Conservation (phyloP, 1,139 yeast species). For the Hyphopichia burtonii region DNA sequence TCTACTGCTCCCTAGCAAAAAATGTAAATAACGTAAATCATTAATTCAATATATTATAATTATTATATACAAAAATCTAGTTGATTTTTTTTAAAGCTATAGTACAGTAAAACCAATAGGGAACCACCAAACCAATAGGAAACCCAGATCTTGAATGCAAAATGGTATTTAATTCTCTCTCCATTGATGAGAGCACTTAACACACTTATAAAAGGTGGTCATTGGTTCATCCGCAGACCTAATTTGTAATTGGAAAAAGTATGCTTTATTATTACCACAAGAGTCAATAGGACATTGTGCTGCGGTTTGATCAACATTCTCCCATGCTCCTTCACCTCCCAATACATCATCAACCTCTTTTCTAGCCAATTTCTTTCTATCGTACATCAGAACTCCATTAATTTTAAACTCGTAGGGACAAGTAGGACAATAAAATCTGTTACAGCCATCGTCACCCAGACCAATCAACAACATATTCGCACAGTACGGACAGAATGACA, state of each 20-base stretch:
- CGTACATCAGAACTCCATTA: slow-evolving; percentile 76
- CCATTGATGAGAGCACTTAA: slow-evolving; percentile 93
- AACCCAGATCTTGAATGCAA: too few relatives aligned
- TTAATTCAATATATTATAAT: neutral
- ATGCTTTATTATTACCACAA: slow-evolving; percentile 90
- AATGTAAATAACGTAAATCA: neutral
- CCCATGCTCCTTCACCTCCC: slow-evolving; percentile 99
- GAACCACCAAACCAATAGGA: neutral
- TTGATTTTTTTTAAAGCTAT: neutral
- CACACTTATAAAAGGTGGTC: slow-evolving; percentile 96
- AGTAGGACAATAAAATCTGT: slow-evolving; percentile 79
- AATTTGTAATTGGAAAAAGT: slow-evolving; percentile 94
- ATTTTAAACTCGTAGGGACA: slow-evolving; percentile 95
- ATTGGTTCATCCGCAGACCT: slow-evolving; percentile 91
- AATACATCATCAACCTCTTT: slow-evolving; percentile 94
- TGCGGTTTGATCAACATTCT: slow-evolving; percentile 87
- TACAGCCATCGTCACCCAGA: slow-evolving; percentile 42
- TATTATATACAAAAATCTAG: neutral
- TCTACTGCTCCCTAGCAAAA: slow-evolving; percentile 5
- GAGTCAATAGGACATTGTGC: slow-evolving; percentile 87
- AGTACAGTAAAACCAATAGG: neutral
- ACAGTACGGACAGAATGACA: slow-evolving; percentile 92
- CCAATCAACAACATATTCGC: slow-evolving; percentile 75
- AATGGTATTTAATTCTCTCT: slow-evolving; percentile 68
- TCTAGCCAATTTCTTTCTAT: slow-evolving; percentile 76